A percentile compares a stretch with the other conserved stretches of the same genome.
Conservation (phyloP, 352 stramenopile species). For the Nothophytophthora sp. region DNA sequence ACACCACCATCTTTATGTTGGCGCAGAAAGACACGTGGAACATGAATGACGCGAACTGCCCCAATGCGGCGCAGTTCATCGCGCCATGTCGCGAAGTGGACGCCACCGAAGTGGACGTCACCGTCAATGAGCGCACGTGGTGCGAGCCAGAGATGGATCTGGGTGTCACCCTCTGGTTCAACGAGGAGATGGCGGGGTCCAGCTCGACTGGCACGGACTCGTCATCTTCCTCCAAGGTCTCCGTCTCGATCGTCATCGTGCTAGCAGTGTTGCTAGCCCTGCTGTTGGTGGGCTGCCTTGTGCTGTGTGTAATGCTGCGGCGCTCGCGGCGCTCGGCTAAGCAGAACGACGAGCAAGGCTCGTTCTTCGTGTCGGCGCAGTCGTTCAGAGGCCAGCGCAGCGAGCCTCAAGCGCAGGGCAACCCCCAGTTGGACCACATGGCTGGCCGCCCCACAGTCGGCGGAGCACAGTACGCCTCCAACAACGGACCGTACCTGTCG, state of each 20-base stretch:
- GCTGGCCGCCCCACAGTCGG: slow-evolving; percentile 4
- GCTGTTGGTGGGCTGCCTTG: slow-evolving; percentile 13
- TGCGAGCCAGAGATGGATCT: slow-evolving; percentile 31
- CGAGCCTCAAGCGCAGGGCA: too few species aligned
- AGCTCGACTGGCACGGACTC: slow-evolving; percentile 2
- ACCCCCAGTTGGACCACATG: not conserved
- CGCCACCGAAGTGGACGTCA: slow-evolving; percentile 1
- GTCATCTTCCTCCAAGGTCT: slow-evolving; percentile 11
- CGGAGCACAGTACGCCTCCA: slow-evolving; percentile 22
- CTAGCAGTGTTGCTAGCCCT: slow-evolving; percentile 21
- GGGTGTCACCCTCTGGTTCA: slow-evolving; percentile 28
- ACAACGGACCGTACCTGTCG: slow-evolving; percentile 19
- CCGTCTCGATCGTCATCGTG: slow-evolving; percentile 18
- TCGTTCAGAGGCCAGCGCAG: slow-evolving; percentile 14
- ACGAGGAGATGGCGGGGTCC: not conserved
- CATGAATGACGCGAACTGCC: slow-evolving; percentile 21
- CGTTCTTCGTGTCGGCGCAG: slow-evolving; percentile 26
- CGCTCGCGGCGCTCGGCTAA: slow-evolving; percentile 17
- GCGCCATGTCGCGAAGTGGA: slow-evolving; percentile 24
- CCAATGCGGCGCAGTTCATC: slow-evolving; percentile 28
- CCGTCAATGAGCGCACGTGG: slow-evolving; percentile 26
- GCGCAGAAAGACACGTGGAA: slow-evolving; percentile 24
- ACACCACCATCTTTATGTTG: slow-evolving; percentile 25
- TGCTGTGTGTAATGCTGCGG: slow-evolving; percentile 26
- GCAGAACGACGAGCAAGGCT: slow-evolving; percentile 25